phyloP scores from a whole-genome alignment of 2,329 filamentous ascomycete species.

The Xylariomycetidae sp. region DNA sequence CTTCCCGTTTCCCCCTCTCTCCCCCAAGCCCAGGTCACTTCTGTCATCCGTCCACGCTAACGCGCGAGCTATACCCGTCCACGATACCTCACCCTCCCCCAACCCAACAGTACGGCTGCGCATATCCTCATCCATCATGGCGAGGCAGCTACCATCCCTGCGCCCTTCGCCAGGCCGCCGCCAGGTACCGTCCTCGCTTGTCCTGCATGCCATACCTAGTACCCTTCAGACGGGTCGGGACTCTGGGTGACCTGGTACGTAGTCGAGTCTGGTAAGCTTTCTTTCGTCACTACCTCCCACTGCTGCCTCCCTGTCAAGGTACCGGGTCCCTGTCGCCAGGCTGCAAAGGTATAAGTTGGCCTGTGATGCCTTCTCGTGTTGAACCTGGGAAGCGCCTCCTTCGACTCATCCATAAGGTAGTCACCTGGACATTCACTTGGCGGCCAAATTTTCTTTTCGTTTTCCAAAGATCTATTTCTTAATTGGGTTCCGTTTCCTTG shows the following conservation, averaged over 20 bases:
- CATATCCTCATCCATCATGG: conserved; percentile 8
- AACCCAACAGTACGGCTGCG: conserved; percentile 3
- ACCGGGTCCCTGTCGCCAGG: conserved; percentile 27
- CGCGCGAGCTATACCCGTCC: not conserved
- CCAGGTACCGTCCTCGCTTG: not conserved
- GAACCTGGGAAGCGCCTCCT: conserved; percentile 16
- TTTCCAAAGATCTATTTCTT: conserved; percentile 15
- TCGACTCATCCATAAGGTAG: conserved; percentile 21
- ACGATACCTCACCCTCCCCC: not conserved
- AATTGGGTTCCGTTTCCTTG: conserved; percentile 17
- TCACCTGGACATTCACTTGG: conserved; percentile 22
- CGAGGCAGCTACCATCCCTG: conserved; percentile 12
- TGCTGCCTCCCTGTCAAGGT: conserved; percentile 21
- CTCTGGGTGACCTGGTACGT: conserved; percentile 11
- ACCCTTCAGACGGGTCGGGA: conserved; percentile 11
- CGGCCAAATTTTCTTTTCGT: conserved; percentile 21
- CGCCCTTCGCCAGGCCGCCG: no score
- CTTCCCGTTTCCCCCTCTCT: no score
- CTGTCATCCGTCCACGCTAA: no score
- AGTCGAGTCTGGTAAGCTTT: conserved; percentile 22
- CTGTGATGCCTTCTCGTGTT: conserved; percentile 40
- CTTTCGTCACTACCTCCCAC: conserved; percentile 24
- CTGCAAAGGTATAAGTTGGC: conserved; percentile 49
- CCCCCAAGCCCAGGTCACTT: no score
- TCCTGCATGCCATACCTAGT: conserved; percentile 2